phyloP scores from a whole-genome alignment of 495 filamentous ascomycete genomes.

The Trichoderma erinaceum region DNA sequence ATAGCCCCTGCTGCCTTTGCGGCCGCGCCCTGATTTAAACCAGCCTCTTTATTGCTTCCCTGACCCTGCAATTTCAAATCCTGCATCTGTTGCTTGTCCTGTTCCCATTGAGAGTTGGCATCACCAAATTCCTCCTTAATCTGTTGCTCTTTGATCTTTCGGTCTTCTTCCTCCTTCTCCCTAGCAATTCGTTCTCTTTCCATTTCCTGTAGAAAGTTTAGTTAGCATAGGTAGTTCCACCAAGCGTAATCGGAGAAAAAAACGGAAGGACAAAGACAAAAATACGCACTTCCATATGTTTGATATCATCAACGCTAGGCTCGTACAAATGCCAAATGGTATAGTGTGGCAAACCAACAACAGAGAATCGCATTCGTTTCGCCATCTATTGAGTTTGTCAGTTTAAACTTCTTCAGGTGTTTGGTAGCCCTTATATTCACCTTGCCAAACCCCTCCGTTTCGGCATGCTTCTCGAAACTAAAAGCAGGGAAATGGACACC shows the following conservation, averaged over 20 bases:
- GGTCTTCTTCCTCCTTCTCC: slow-evolving; percentile 68
- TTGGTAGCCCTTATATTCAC: slow-evolving; percentile 38
- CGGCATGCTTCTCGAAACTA: slow-evolving; percentile 97
- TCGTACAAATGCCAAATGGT: slow-evolving; percentile 99
- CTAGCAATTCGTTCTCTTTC: slow-evolving; percentile 67
- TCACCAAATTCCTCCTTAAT: slow-evolving; percentile 68
- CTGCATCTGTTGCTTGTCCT: slow-evolving; percentile 70
- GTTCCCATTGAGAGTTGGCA: slow-evolving; percentile 67
- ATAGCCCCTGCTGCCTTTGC: slow-evolving; percentile 9
- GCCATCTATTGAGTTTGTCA: slow-evolving; percentile 71
- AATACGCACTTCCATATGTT: slow-evolving; percentile 76
- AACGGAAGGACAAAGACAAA: not conserved
- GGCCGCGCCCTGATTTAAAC: not conserved
- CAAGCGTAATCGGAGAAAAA: not conserved
- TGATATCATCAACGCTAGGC: slow-evolving; percentile 91
- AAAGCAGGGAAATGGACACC: slow-evolving; percentile 98
- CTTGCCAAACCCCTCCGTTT: slow-evolving; percentile 99
- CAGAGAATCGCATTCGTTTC: slow-evolving; percentile 88
- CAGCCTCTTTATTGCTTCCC: not conserved
- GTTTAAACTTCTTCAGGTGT: slow-evolving; percentile 28
- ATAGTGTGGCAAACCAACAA: slow-evolving; percentile 96
- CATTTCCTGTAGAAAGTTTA: slow-evolving; percentile 59
- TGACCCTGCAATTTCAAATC: slow-evolving; percentile 28
- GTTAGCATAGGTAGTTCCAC: not conserved
- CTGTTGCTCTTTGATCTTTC: slow-evolving; percentile 56